phyloP scores from a whole-genome alignment of 371 early-diverging fungal species.

The Dichotomocladium elegans region DNA sequence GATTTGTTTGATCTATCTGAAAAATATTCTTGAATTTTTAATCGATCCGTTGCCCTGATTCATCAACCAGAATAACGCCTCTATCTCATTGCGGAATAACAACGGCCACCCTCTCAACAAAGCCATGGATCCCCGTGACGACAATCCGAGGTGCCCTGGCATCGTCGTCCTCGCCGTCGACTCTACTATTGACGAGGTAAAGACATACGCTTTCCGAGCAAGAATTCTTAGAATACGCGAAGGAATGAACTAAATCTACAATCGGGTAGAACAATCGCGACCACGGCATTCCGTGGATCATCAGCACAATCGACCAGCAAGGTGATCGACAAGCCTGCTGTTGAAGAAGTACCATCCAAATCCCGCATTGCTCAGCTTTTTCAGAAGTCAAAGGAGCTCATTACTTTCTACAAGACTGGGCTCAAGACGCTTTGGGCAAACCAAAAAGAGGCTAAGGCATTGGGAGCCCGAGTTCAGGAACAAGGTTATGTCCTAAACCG shows the following conservation, averaged over 20 bases:
- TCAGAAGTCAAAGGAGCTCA: conserved; percentile 39
- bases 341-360: background rate
- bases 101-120: background rate
- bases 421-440: conserved; percentile 58
- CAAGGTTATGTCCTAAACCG: conserved; percentile 45
- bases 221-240: too few relatives aligned
- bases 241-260: too few relatives aligned
- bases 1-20: too few relatives aligned
- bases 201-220: background rate
- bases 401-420: conserved; percentile 56
- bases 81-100: background rate
- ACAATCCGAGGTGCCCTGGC: background rate
- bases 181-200: background rate
- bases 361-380: conserved; percentile 26
- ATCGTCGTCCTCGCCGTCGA: background rate
- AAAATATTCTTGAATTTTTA: too few relatives aligned
- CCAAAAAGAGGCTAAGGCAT: conserved; percentile 33
- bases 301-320: background rate
- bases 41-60: background rate
- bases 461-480: conserved; percentile 26
- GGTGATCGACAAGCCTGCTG: too few relatives aligned
- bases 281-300: background rate
- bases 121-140: background rate
- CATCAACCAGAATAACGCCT: background rate
- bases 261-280: background rate